phyloP scores from a whole-genome alignment of 176 grass and related monocot genomes.

The Oryza glaberrima region DNA sequence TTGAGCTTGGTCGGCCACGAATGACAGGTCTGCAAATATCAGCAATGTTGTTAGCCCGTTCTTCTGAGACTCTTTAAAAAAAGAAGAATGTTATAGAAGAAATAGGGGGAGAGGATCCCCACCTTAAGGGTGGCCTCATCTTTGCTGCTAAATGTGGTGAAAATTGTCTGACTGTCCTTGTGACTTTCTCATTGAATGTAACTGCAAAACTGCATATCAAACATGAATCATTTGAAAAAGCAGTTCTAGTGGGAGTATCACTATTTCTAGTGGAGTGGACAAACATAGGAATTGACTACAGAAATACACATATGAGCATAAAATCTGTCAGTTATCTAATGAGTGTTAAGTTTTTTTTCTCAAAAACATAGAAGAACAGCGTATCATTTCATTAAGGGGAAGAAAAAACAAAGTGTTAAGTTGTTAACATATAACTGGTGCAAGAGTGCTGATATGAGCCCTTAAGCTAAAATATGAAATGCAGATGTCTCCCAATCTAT shows the following conservation, averaged over 20 bases:
- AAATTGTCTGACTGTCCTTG: constrained; percentile 81
- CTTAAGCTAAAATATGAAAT: constrained; percentile 6
- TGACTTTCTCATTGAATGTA: constrained; percentile 95
- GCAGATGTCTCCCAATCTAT: not conserved
- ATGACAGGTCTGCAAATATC: constrained; percentile 45
- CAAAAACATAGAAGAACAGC: too few species aligned
- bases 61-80: not conserved
- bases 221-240: constrained; percentile 17
- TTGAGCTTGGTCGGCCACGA: constrained; percentile 43
- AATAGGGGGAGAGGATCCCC: constrained; percentile 4
- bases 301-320: not conserved
- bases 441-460: not conserved
- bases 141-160: constrained; percentile 98
- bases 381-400: too few species aligned
- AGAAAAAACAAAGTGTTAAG: too few species aligned
- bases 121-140: constrained; percentile 89
- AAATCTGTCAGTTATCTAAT: not conserved
- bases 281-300: constrained; percentile 40
- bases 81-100: constrained; percentile 1
- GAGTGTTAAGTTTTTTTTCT: not conserved
- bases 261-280: constrained; percentile 25
- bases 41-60: not conserved
- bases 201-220: constrained; percentile 73
- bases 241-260: not conserved
- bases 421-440: not conserved